Evolutionary conservation across 441 rosid genomes (phyloP).

Genomic region (Melianthus villosus): DNA sequence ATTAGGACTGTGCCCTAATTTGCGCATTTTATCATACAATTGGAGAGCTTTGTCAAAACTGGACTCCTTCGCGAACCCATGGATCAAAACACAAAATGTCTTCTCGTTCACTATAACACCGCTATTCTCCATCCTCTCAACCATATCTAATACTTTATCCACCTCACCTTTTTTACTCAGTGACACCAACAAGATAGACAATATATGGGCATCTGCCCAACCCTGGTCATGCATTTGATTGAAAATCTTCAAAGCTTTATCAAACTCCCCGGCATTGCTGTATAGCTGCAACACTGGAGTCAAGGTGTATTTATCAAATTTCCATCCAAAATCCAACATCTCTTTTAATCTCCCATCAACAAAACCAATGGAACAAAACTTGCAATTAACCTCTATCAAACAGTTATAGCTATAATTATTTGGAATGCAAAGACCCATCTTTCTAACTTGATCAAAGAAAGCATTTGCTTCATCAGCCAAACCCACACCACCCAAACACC

Average conservation of each 20-base stretch:
- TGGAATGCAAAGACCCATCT: constrained; percentile 46
- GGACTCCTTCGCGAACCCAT: constrained; percentile 49
- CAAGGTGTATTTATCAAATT: constrained; percentile 47
- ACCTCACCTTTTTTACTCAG: constrained; percentile 60
- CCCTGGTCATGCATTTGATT: constrained; percentile 32
- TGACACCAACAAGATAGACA: constrained; percentile 40
- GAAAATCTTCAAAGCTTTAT: constrained; percentile 42
- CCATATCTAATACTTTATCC: constrained; percentile 56
- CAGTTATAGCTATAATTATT: constrained; percentile 63
- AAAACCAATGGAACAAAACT: constrained; percentile 31
- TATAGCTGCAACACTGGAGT: constrained; percentile 62
- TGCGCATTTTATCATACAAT: constrained; percentile 44
- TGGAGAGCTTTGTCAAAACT: constrained; percentile 52
- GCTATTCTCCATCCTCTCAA: constrained; percentile 43
- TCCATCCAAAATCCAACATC: constrained; percentile 45
- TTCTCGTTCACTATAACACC: constrained; percentile 46
- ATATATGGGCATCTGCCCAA: constrained; percentile 54
- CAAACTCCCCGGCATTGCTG: constrained; percentile 34
- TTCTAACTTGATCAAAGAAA: constrained; percentile 50
- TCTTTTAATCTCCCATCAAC: constrained; percentile 52
- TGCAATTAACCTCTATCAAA: constrained; percentile 54
- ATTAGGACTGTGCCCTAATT: constrained; percentile 34
- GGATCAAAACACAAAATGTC: constrained; percentile 51
- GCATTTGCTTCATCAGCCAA: constrained; percentile 47
- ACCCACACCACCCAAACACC: constrained; percentile 64